Evolutionary conservation across 2,329 filamentous ascomycete genomes (phyloP).

Genomic region (Parascedosporium putredinis): DNA sequence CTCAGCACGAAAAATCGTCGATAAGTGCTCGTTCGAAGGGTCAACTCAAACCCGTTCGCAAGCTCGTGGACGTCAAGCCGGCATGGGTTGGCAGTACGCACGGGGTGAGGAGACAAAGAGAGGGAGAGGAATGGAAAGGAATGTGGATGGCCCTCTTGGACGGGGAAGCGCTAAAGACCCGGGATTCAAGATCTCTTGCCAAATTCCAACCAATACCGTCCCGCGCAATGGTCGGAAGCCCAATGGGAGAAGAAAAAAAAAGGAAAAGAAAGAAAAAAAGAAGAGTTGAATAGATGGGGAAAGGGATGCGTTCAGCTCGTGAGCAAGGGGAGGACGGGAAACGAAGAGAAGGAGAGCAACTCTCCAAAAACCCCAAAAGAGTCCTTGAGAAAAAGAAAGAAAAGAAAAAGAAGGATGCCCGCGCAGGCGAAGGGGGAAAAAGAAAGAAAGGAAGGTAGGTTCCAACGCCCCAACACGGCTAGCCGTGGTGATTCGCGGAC

Average conservation of each 20-base stretch:
- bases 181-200: background rate
- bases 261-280: background rate
- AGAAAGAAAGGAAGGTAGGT: slow-evolving; percentile 10
- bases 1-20: background rate
- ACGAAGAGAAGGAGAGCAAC: too few relatives aligned
- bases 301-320: too few relatives aligned
- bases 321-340: too few relatives aligned
- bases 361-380: background rate
- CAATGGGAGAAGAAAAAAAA: background rate
- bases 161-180: background rate
- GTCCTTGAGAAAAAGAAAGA: background rate
- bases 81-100: background rate
- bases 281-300: background rate
- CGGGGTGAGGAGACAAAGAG: background rate
- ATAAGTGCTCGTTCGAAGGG: background rate
- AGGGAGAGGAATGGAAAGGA: too few relatives aligned
- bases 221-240: slow-evolving; percentile 6
- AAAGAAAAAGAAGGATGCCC: background rate
- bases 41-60: background rate
- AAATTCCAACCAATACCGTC: slow-evolving; percentile 7
- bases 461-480: slow-evolving; percentile 13
- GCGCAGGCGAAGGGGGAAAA: slow-evolving; percentile 16
- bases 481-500: background rate
- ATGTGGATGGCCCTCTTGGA: background rate
- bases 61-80: background rate